Base-by-base conservation (phyloP, 192 early-diverging fungal genomes). In the Podila epicladia region DNA sequence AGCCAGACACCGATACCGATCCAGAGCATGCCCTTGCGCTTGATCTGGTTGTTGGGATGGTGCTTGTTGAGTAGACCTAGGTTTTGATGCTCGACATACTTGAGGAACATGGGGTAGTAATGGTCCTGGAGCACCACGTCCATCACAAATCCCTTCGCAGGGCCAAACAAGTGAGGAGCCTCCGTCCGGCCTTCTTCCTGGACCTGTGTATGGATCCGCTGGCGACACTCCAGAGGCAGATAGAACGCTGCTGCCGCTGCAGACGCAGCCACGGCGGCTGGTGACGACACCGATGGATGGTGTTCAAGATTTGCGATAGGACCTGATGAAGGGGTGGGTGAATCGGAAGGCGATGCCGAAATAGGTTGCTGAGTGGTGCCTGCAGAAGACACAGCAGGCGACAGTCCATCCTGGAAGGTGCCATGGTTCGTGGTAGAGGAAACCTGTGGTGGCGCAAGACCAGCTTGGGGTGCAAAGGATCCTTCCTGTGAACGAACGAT, bases 111-210 rank as follows among this genome's bases (percentile, higher is more conserved):
- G 1, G 77, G 77, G 37, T 80, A 80, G 35, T 73, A 80, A 19
- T 80, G 71, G 17, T 80, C 77, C 50, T 60, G 55, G 31, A 80
- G 67, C 2, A 80, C 77, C 5, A 80, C 71, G 51, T 80, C 77
- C 67, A 61, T 49, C 31, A 80, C 77, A 72, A 80, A 80, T 26
- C 77, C 77, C 41, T 80, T 80, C 26, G 77, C 77, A 13, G 77
- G 77, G 31, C 77, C 77, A 65, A 48, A 80, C 22, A 80, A 33
- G 28, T 80, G 33, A 3, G 77, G 71, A 0, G 71, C 71, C 50
- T 73, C 55, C 0, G 66, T 69, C 2, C 77, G 70, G 15, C 77
- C 71, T 50, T 79, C 70, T 32, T 80, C 77, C 24, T 73, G 71
- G 24, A 80, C 65, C 38, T 80, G 77, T 7, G 51, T 41, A 12